Evolutionary conservation across 2,329 filamentous ascomycete species (phyloP).

Genomic region (Hysterium pulicare): DNA sequence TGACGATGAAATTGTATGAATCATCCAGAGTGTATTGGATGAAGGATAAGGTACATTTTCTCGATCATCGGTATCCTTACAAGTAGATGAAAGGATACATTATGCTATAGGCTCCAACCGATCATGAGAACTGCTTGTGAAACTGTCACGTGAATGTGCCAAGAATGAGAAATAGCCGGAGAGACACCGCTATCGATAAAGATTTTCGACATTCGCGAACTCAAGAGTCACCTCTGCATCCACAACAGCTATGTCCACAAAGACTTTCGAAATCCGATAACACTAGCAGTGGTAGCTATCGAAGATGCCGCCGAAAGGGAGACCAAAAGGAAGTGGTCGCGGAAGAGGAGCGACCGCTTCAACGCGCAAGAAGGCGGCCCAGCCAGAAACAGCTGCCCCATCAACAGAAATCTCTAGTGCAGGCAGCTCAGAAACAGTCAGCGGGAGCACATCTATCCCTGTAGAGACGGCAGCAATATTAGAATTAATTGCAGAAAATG

Average conservation of each 20-base stretch:
- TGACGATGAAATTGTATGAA: conserved; percentile 17
- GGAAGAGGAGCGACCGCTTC: not conserved
- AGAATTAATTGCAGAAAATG: not conserved
- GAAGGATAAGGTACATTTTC: not conserved
- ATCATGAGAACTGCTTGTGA: not conserved
- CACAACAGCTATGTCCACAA: not conserved
- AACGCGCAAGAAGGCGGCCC: not conserved
- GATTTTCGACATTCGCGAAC: not conserved
- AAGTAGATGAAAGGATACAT: conserved; percentile 10
- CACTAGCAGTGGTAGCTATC: not conserved
- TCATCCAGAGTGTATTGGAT: conserved; percentile 11
- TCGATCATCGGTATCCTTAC: conserved; percentile 4
- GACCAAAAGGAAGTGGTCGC: not conserved
- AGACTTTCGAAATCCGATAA: not conserved
- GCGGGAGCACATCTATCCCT: too few relatives aligned
- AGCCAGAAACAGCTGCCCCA: not conserved
- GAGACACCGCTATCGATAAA: not conserved
- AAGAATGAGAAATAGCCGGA: not conserved
- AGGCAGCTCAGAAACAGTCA: not conserved
- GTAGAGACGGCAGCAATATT: not conserved
- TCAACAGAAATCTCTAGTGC: not conserved
- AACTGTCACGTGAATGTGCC: not conserved
- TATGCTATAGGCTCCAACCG: not conserved
- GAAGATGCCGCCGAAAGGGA: not conserved
- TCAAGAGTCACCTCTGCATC: not conserved